Percentiles rank a stretch among this genome's conserved stretches.
These are phyloP conservation scores for Metschnikowia rubicola DNA, from an alignment of 805 yeast species.

Conservation along the genomic window DNA sequence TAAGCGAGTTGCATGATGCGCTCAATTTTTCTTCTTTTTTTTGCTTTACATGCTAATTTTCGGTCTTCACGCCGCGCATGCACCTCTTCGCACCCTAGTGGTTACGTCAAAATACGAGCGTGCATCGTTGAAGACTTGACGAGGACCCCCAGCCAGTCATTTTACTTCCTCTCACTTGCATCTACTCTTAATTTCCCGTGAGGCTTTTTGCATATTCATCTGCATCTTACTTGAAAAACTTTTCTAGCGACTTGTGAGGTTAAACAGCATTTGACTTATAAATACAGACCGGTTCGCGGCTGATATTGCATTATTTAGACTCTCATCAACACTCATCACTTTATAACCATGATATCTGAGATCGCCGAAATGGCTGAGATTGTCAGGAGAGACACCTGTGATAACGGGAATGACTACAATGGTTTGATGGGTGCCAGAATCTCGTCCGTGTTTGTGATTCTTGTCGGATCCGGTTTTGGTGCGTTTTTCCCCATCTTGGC, in stretches of 20 bases:
- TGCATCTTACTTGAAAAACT: background rate
- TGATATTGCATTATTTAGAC: background rate
- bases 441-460: conserved; percentile 60
- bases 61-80: background rate
- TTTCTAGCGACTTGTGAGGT: background rate
- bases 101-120: background rate
- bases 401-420: conserved; percentile 40
- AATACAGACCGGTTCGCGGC: background rate
- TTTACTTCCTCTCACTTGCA: background rate
- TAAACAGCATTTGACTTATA: background rate
- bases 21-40: background rate
- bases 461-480: conserved; percentile 52
- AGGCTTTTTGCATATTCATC: background rate
- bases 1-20: background rate
- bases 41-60: too few species aligned
- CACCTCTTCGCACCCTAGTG: conserved; percentile 7
- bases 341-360: conserved; percentile 5
- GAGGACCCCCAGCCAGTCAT: background rate
- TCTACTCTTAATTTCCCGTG: background rate
- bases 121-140: too few species aligned
- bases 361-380: conserved; percentile 10
- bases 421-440: conserved; percentile 51
- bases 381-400: conserved; percentile 36
- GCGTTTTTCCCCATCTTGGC: conserved; percentile 61
- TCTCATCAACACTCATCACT: background rate